Evolutionary conservation across 2,329 filamentous ascomycete species (phyloP).

Genomic region (Fulvia fulva): DNA sequence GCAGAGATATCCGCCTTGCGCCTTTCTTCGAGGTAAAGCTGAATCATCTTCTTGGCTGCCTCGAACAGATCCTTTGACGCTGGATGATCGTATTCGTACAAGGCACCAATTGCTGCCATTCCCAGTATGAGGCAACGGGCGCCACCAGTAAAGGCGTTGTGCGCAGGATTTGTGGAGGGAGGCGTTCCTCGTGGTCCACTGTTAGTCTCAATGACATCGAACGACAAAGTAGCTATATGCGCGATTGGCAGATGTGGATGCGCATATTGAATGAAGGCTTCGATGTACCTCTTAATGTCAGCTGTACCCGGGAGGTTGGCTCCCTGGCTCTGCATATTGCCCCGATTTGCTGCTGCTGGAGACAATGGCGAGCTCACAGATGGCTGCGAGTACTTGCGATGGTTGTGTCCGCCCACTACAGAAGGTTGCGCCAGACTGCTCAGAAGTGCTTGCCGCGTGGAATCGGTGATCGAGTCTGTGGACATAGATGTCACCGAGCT

Average conservation of each 20-base stretch:
- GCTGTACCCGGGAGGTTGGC: constrained; percentile 69
- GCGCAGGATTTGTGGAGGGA: constrained; percentile 52
- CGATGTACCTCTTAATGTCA: constrained; percentile 86
- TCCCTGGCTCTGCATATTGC: constrained; percentile 34
- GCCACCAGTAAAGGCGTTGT: constrained; percentile 62
- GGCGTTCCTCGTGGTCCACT: constrained; percentile 46
- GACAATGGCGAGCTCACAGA: constrained; percentile 53
- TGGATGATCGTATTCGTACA: constrained; percentile 80
- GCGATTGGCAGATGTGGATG: constrained; percentile 94
- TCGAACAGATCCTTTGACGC: constrained; percentile 85
- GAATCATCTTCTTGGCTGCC: constrained; percentile 91
- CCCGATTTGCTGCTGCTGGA: constrained; percentile 25
- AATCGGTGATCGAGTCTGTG: constrained; percentile 63
- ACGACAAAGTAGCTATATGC: constrained; percentile 85
- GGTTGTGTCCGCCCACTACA: constrained; percentile 46
- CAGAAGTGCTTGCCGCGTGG: constrained; percentile 60
- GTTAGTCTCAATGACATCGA: constrained; percentile 70
- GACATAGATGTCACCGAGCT: constrained; percentile 59
- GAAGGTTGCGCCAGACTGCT: constrained; percentile 58
- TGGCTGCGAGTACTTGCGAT: constrained; percentile 58
- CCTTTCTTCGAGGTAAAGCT: constrained; percentile 85
- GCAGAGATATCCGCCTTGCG: constrained; percentile 75
- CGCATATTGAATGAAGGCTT: constrained; percentile 85
- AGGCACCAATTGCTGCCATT: constrained; percentile 79
- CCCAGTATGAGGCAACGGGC: constrained; percentile 82